Percentiles rank a stretch among this genome's conserved stretches.
These are phyloP conservation scores for Ustilago bromivora DNA, from an alignment of 1,284 basidiomycete genomes.

Conservation along the genomic window DNA sequence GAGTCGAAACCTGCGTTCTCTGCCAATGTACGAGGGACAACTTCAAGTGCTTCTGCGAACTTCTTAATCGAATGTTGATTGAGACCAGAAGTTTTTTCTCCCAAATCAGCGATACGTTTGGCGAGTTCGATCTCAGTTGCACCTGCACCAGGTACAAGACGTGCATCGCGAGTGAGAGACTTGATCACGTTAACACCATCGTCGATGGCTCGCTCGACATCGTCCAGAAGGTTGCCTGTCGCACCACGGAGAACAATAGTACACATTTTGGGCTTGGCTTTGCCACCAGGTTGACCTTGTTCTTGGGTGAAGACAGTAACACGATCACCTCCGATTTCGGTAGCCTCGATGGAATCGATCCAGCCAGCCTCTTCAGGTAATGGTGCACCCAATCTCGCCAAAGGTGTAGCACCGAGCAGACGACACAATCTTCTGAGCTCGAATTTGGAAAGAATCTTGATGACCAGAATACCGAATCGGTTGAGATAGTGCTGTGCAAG, in stretches of 20 bases:
- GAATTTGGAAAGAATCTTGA: constrained; percentile 98
- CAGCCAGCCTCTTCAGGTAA: constrained; percentile 95
- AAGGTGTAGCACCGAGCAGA: constrained; percentile 93
- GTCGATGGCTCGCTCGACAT: constrained; percentile 94
- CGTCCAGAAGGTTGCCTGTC: constrained; percentile 92
- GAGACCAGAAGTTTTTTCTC: constrained; percentile 87
- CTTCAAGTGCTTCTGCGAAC: constrained; percentile 90
- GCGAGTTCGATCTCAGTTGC: constrained; percentile 93
- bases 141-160: constrained; percentile 93
- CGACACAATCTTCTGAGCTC: constrained; percentile 93
- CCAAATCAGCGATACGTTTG: constrained; percentile 84
- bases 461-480: constrained; percentile 89
- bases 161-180: constrained; percentile 86
- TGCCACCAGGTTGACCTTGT: constrained; percentile 68
- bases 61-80: constrained; percentile 93
- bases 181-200: constrained; percentile 98
- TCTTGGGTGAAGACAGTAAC: constrained; percentile 93
- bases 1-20: constrained; percentile 96
- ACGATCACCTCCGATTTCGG: constrained; percentile 96
- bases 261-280: constrained; percentile 66
- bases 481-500: constrained; percentile 97
- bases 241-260: constrained; percentile 76
- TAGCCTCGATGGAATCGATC: constrained; percentile 93
- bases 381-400: constrained; percentile 94
- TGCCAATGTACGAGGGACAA: constrained; percentile 90